Evolutionary conservation across 352 stramenopile species (phyloP), one percentile per base, ranked within the genome.

Genomic region (Phytopythium boreale): DNA sequence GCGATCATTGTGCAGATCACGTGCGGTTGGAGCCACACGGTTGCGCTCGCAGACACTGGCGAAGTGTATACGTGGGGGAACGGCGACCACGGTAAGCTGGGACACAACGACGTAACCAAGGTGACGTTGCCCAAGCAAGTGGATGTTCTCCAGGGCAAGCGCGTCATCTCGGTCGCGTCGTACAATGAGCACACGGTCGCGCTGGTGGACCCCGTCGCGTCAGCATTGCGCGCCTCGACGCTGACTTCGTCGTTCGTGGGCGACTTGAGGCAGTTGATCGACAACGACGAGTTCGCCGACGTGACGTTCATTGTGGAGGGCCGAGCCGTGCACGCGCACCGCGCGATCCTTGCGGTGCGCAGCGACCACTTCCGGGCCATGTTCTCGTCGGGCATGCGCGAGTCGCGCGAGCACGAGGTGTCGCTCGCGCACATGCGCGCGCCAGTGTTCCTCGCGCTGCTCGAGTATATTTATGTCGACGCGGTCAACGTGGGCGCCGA

Each of bases 391-490:
- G 95, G 95, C 6, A 98, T 99, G 94, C 89, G 87, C 15, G 88
- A 97, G 53, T 91, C 77, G 46, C 87, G 87, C 36, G 90, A 96
- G 51, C 72, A 80, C 52, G 87, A 96, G 62, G 95, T 99, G 41
- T 68, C 77, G 8, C 82, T 98, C 50, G 79, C 84, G 53, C 91
- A 97, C 64, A 97, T 97, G 56, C 89, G 90, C 26, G 74, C 93
- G 34, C 79, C 87, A 0, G 95, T 98, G 7, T 99, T 99, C 75
- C 70, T 98, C 26, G 76, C 96, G 44, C 79, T 99, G 61, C 72
- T 99, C 64, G 92, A 98, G 75, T 99, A 98, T 87, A 89, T 99
- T 69, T 99, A 99, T 75, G 97, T 96, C 19, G 96, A 99, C 70
- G 84, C 86, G n/a, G 92, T 98, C 37, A 90, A 96, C 68, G 88